Percentiles rank a stretch among this genome's conserved stretches.
Evolutionary conservation across 306 rosid species (phyloP).

Genomic region (Geum urbanum): DNA sequence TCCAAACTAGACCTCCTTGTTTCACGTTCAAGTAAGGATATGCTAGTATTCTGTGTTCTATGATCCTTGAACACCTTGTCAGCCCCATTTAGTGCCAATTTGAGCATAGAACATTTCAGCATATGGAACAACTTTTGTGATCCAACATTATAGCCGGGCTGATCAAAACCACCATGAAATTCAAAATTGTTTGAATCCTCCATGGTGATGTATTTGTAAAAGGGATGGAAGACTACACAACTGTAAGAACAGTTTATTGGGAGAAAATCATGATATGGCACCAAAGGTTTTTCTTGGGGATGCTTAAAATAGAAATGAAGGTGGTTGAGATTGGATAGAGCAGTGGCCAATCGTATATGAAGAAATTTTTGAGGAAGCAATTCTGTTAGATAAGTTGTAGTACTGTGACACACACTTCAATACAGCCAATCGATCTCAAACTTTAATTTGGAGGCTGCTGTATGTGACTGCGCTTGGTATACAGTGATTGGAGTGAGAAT

Average conservation of each 20-base stretch:
- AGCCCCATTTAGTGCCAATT: conserved; percentile 21
- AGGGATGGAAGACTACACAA: background rate
- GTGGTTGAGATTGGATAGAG: conserved; percentile 3
- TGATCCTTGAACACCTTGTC: conserved; percentile 24
- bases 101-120: conserved; percentile 23
- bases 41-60: background rate
- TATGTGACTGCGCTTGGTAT: no score
- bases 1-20: background rate
- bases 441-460: no score
- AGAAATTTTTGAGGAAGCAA: background rate
- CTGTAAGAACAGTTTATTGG: conserved; percentile 9
- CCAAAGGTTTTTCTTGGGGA: background rate
- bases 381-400: conserved; percentile 23
- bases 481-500: no score
- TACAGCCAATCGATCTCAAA: no score
- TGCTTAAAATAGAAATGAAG: conserved; percentile 12
- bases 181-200: conserved; percentile 11
- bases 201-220: background rate
- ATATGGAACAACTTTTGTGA: conserved; percentile 7
- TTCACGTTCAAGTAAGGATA: background rate
- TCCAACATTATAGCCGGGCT: background rate
- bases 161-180: conserved; percentile 12
- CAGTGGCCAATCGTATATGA: background rate
- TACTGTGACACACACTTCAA: conserved; percentile 22
- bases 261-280: background rate